phyloP scores from a whole-genome alignment of 192 early-diverging fungal genomes.

The Pecoramyces ruminantium region DNA sequence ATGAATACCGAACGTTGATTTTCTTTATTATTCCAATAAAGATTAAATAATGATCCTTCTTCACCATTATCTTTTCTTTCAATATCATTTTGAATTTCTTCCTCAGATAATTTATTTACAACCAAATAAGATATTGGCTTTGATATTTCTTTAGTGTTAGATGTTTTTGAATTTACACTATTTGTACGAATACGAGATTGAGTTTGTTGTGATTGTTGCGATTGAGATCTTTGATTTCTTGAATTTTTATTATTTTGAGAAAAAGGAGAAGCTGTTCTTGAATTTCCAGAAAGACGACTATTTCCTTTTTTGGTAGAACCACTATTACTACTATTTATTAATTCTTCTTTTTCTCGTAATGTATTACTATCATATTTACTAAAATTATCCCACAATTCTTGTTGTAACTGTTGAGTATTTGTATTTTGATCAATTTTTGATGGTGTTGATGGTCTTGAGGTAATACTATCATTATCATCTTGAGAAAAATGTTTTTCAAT shows the following conservation, averaged over 20 bases:
- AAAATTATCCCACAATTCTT: too few species aligned
- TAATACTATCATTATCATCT: neutral
- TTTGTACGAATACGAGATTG: neutral
- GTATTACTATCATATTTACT: too few species aligned
- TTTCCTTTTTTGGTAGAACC: neutral
- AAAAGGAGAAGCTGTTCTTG: neutral
- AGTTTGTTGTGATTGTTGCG: neutral
- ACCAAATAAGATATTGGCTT: neutral
- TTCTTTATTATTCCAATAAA: neutral
- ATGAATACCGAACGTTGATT: neutral
- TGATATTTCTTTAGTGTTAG: neutral
- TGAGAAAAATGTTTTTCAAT: neutral
- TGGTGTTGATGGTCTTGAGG: neutral
- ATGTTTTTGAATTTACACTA: neutral
- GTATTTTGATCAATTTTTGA: neutral
- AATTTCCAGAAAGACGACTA: neutral
- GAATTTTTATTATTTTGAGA: neutral
- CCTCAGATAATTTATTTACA: neutral
- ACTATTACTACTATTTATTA: neutral
- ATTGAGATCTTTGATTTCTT: neutral
- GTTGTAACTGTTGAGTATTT: neutral
- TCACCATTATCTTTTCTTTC: neutral
- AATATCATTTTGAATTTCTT: neutral
- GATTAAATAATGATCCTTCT: neutral
- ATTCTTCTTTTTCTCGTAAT: too few species aligned